Percentiles rank a stretch among this genome's conserved stretches.
Evolutionary conservation across 2,329 filamentous ascomycete genomes (phyloP).

Genomic region (Paecilomyces dactylethromorphus): DNA sequence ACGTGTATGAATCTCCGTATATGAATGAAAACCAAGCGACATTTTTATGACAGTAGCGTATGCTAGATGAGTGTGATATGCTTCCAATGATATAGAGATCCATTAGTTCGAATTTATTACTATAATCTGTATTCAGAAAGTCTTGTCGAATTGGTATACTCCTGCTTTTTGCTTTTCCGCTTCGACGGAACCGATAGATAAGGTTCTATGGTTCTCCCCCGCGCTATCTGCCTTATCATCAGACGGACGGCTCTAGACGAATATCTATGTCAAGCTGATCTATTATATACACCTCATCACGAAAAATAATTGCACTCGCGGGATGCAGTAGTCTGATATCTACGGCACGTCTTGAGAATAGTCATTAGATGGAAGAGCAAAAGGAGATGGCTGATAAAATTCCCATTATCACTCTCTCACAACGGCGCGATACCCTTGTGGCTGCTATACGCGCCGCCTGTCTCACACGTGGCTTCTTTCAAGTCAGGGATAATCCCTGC

Average conservation of each 20-base stretch:
- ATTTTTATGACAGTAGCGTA: too few species aligned
- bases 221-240: neutral
- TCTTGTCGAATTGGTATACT: neutral
- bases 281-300: neutral
- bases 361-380: neutral
- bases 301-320: neutral
- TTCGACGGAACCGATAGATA: neutral
- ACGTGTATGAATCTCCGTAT: too few species aligned
- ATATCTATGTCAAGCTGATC: neutral
- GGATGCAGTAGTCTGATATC: neutral
- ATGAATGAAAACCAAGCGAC: too few species aligned
- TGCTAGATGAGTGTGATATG: too few species aligned
- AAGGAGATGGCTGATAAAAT: neutral
- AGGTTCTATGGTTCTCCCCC: neutral
- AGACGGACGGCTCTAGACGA: neutral
- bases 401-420: neutral
- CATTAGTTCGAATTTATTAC: neutral
- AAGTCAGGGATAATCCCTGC: neutral
- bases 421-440: neutral
- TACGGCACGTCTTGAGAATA: neutral
- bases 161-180: too few species aligned
- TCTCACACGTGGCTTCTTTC: neutral
- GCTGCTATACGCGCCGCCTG: neutral
- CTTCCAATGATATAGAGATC: too few species aligned
- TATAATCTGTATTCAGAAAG: neutral